Conservation (phyloP, 441 rosid genomes). For the Populus hybrid region DNA sequence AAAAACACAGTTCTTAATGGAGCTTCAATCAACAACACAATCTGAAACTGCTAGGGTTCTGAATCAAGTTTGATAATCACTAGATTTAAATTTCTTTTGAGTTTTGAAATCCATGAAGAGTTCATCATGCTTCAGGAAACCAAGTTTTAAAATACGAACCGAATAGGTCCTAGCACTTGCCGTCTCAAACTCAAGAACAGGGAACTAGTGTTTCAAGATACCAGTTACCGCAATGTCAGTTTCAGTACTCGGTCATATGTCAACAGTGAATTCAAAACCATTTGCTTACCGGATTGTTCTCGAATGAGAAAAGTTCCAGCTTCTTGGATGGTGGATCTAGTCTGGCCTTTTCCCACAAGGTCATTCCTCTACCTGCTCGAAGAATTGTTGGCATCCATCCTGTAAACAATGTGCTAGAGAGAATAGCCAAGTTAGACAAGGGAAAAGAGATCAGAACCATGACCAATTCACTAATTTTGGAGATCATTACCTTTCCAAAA, state of each 20-base stretch:
- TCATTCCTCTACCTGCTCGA: slow-evolving; percentile 88
- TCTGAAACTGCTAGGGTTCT: background rate
- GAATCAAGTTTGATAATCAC: background rate
- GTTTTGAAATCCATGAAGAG: background rate
- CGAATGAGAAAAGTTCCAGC: slow-evolving; percentile 76
- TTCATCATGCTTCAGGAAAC: background rate
- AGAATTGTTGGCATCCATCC: slow-evolving; percentile 92
- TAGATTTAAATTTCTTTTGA: background rate
- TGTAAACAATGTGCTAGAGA: slow-evolving; percentile 65
- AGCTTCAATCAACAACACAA: background rate
- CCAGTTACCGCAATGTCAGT: background rate
- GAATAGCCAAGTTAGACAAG: background rate
- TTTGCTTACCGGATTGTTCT: slow-evolving; percentile 61
- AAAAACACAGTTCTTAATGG: background rate
- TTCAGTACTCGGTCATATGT: background rate
- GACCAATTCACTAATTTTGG: slow-evolving; percentile 8
- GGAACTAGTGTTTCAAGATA: background rate
- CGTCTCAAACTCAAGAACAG: background rate
- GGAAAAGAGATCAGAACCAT: background rate
- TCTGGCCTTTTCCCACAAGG: slow-evolving; percentile 69
- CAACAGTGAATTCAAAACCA: background rate
- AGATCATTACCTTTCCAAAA: slow-evolving; percentile 60
- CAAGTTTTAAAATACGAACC: background rate
- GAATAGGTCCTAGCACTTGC: background rate
- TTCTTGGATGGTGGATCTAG: slow-evolving; percentile 48